These are phyloP conservation scores for Colletotrichum kahawae DNA, from an alignment of 2,329 filamentous ascomycete species.

Conservation along the genomic window DNA sequence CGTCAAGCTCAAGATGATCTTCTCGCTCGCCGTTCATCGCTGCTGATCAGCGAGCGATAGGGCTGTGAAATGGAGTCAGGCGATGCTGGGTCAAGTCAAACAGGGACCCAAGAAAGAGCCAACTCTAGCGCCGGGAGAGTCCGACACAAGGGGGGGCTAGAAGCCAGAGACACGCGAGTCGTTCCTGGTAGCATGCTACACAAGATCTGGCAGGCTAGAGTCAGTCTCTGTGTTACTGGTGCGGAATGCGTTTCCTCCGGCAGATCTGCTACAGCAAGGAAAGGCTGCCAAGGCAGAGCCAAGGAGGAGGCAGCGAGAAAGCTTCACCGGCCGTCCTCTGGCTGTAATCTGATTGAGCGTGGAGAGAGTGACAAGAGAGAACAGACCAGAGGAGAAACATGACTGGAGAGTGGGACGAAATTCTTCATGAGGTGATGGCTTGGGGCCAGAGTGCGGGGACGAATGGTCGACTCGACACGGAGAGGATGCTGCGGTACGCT, in stretches of 20 bases:
- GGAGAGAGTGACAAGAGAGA: background rate
- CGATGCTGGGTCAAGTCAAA: background rate
- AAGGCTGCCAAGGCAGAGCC: conserved; percentile 7
- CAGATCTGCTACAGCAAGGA: conserved; percentile 11
- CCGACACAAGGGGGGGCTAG: background rate
- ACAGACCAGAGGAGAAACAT: background rate
- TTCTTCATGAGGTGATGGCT: background rate
- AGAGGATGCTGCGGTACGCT: background rate
- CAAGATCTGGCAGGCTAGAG: background rate
- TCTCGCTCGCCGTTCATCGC: background rate
- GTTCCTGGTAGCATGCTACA: conserved; percentile 5
- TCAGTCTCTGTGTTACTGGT: background rate
- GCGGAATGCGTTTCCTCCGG: conserved; percentile 7
- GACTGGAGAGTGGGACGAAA: background rate
- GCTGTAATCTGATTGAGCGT: background rate
- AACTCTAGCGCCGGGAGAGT: background rate
- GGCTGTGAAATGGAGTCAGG: background rate
- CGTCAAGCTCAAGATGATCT: background rate
- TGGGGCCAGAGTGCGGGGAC: background rate
- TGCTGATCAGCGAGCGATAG: background rate
- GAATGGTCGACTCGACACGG: background rate
- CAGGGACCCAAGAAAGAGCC: background rate
- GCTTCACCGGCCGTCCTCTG: background rate
- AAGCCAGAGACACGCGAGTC: background rate
- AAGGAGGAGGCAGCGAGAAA: background rate